Evolutionary conservation across 108 stramenopile species (phyloP), one percentile per base, ranked within the genome.

Genomic region (Cyclostephanos tholiformis): DNA sequence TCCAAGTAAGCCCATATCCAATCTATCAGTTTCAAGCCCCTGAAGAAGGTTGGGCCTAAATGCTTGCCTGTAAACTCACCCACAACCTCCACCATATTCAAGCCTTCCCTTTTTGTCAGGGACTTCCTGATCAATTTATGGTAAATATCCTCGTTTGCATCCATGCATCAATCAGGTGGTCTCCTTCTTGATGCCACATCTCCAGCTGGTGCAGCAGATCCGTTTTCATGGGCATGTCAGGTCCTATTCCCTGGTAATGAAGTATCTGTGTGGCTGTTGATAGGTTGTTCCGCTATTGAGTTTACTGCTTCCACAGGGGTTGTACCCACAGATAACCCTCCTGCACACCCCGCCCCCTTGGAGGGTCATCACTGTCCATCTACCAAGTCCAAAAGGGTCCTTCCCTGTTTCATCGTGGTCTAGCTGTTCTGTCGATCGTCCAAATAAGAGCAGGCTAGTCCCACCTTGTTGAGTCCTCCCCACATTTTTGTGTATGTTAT

Each of bases 31-130:
- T 56, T 56, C 5, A 4, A 22, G 10, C 68, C 53, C 7, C 53
- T 8, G 36, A 69, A 69, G 51, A 39, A 57, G 29, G 68, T 69
- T 4, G 68, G 30, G 20, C 29, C 68, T 20, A 69, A 0, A 8
- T 69, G 6, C 53, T 41, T 29, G 0, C 68, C 32, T 3, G 53
- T 69, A 55, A 57, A 57, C 1, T 22, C 25, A 17, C 56, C 55
- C 4, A 69, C 32, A 36, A 39, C 13, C 57, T 69, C 68, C 19
- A 25, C 22, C 68, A 56, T 55, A 4, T 55, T 25, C 30, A 57
- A 55, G 0, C 53, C 53, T 4, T 10, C 30, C 3, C n/a, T 17
- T 0, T 56, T 2, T 3, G 39, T 41, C 27, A 69, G 39, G 0
- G 19, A 4, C 9, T 55, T 56, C 2, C 56, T 23, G 12, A 57